Percentiles rank a stretch among this genome's conserved stretches.
These are phyloP conservation scores for Cyclotella distinguenda DNA, from an alignment of 108 stramenopile species.

Conservation along the genomic window DNA sequence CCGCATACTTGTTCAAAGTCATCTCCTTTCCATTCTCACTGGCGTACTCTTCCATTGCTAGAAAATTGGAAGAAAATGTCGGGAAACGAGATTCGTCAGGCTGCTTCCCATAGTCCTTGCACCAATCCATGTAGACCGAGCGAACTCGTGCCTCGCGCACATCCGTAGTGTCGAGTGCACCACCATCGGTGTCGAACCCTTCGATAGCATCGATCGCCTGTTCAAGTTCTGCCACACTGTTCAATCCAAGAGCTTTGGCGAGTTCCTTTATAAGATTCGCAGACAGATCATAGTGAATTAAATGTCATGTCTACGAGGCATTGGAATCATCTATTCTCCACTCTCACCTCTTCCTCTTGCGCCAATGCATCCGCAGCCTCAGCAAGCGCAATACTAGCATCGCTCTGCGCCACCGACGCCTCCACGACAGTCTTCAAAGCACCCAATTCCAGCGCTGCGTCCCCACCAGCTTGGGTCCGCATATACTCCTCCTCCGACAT, in stretches of 20 bases:
- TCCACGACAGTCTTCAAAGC: slow-evolving; percentile 68
- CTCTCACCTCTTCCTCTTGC: slow-evolving; percentile 80
- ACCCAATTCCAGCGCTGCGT: slow-evolving; percentile 43
- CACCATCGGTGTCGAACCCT: slow-evolving; percentile 75
- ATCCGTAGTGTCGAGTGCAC: slow-evolving; percentile 58
- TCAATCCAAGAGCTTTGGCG: slow-evolving; percentile 68
- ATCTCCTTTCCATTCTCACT: slow-evolving; percentile 73
- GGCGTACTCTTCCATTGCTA: slow-evolving; percentile 85
- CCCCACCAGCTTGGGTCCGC: slow-evolving; percentile 41
- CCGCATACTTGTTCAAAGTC: slow-evolving; percentile 65
- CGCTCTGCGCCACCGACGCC: slow-evolving; percentile 69
- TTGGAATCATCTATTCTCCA: no score
- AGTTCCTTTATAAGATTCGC: slow-evolving; percentile 64
- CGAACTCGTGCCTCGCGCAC: slow-evolving; percentile 84
- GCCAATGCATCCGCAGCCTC: slow-evolving; percentile 85
- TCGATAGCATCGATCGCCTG: slow-evolving; percentile 73
- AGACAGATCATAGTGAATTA: not conserved
- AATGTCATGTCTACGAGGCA: not conserved
- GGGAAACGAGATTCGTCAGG: slow-evolving; percentile 72
- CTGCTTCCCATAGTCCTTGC: slow-evolving; percentile 73
- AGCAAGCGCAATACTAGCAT: slow-evolving; percentile 66
- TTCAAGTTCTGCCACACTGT: slow-evolving; percentile 83
- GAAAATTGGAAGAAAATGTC: slow-evolving; percentile 70
- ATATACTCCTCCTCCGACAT: slow-evolving; percentile 77
- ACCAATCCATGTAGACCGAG: slow-evolving; percentile 84